A percentile compares a stretch with the other conserved stretches of the same genome.
phyloP scores from a whole-genome alignment of 345 rosid species.

The Aethionema arabicum region DNA sequence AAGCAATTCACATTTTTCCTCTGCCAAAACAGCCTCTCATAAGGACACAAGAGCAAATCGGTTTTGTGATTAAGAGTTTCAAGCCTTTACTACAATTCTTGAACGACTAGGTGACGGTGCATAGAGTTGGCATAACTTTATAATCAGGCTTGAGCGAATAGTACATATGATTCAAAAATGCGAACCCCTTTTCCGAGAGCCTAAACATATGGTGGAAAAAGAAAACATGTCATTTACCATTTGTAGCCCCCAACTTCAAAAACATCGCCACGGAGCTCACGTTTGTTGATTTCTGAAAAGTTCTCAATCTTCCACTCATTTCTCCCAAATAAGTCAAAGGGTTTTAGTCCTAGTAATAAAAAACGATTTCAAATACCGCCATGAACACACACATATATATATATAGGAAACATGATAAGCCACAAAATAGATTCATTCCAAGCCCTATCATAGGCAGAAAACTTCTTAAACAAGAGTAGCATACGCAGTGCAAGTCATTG shows the following conservation, averaged over 20 bases:
- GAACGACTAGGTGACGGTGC: background rate
- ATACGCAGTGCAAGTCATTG: too few species aligned
- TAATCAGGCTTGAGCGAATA: too few species aligned
- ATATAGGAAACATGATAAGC: background rate
- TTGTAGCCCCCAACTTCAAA: slow-evolving; percentile 93
- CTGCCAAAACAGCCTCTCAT: background rate
- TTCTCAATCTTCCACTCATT: slow-evolving; percentile 90
- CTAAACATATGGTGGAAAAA: background rate
- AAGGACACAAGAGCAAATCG: slow-evolving; percentile 10
- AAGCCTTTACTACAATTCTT: background rate
- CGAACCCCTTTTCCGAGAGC: background rate
- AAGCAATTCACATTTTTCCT: background rate
- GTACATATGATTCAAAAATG: too few species aligned
- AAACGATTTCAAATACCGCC: slow-evolving; percentile 8
- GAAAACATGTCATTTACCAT: slow-evolving; percentile 55
- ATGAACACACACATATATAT: background rate
- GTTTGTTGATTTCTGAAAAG: slow-evolving; percentile 77
- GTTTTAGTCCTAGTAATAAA: slow-evolving; percentile 59
- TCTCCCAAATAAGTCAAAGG: slow-evolving; percentile 72
- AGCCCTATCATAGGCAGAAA: too few species aligned
- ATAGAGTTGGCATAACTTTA: background rate
- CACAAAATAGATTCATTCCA: slow-evolving; percentile 10
- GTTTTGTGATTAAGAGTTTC: background rate
- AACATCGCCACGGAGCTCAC: slow-evolving; percentile 71
- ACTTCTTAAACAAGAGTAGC: too few species aligned